Conservation (phyloP, 1,139 yeast species). For the Arxiozyma bovina region DNA sequence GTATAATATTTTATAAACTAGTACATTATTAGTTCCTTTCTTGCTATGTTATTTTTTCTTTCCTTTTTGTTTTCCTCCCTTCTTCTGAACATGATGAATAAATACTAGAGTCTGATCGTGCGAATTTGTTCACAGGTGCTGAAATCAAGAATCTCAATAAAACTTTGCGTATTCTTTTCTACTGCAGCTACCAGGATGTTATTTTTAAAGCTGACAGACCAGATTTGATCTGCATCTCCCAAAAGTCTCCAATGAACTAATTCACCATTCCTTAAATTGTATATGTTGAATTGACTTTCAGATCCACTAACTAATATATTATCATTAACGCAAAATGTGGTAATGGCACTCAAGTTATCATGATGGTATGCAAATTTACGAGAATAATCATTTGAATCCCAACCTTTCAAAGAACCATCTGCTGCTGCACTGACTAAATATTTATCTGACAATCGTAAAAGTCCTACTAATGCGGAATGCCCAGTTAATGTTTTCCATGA, state of each 20-base stretch:
- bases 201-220: slow-evolving; percentile 89
- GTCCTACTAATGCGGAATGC: slow-evolving; percentile 83
- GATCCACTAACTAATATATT: slow-evolving; percentile 83
- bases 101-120: slow-evolving; percentile 1
- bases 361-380: slow-evolving; percentile 62
- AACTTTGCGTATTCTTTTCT: slow-evolving; percentile 54
- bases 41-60: neutral
- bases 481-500: slow-evolving; percentile 43
- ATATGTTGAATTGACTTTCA: slow-evolving; percentile 68
- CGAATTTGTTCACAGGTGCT: slow-evolving; percentile 22
- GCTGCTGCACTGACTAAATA: slow-evolving; percentile 95
- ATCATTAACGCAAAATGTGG: slow-evolving; percentile 88
- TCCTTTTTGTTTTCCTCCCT: neutral
- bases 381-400: slow-evolving; percentile 81
- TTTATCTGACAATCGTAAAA: slow-evolving; percentile 67
- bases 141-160: slow-evolving; percentile 79
- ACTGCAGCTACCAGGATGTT: slow-evolving; percentile 89
- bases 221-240: slow-evolving; percentile 73
- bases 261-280: slow-evolving; percentile 76
- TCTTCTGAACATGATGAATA: neutral
- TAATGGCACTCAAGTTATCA: slow-evolving; percentile 83
- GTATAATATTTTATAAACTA: too few relatives aligned
- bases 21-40: neutral
- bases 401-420: slow-evolving; percentile 79
- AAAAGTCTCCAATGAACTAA: slow-evolving; percentile 63